Evolutionary conservation across 257 asterid genomes (phyloP).

Genomic region (Rehmannia glutinosa): DNA sequence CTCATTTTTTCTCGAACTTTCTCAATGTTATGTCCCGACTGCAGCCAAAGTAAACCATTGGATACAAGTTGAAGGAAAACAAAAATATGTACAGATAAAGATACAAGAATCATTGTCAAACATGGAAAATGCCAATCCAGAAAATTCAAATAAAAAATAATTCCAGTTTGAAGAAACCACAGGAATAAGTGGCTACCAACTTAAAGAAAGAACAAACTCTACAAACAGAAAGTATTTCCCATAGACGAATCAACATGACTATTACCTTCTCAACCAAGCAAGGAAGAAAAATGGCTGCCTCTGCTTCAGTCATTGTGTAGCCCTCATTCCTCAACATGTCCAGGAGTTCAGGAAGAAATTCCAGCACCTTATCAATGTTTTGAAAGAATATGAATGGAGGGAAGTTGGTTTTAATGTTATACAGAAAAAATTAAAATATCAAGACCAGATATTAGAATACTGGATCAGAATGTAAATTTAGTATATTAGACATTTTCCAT

Average conservation of each 20-base stretch:
- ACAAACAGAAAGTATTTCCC: neutral
- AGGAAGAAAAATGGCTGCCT: constrained; percentile 93
- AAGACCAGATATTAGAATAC: neutral
- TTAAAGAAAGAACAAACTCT: neutral
- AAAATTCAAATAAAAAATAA: neutral
- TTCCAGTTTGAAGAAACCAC: constrained; percentile 7
- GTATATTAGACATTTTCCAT: neutral
- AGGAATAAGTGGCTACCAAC: neutral
- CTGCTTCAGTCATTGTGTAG: constrained; percentile 86
- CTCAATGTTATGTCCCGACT: constrained; percentile 97
- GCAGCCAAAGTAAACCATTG: constrained; percentile 29
- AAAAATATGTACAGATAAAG: neutral
- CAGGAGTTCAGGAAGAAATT: constrained; percentile 93
- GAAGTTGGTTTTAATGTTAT: constrained; percentile 10
- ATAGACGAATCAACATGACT: neutral
- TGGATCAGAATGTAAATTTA: neutral
- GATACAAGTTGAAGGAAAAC: neutral
- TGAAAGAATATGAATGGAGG: constrained; percentile 1
- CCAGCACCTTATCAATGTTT: constrained; percentile 69
- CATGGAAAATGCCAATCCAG: neutral
- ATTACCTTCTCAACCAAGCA: constrained; percentile 93
- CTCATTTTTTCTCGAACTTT: constrained; percentile 92
- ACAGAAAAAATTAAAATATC: neutral
- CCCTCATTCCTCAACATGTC: constrained; percentile 84
- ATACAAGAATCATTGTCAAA: neutral